Evolutionary conservation across 2,329 filamentous ascomycete genomes (phyloP).

Genomic region (Dothiorella sarmentorum): DNA sequence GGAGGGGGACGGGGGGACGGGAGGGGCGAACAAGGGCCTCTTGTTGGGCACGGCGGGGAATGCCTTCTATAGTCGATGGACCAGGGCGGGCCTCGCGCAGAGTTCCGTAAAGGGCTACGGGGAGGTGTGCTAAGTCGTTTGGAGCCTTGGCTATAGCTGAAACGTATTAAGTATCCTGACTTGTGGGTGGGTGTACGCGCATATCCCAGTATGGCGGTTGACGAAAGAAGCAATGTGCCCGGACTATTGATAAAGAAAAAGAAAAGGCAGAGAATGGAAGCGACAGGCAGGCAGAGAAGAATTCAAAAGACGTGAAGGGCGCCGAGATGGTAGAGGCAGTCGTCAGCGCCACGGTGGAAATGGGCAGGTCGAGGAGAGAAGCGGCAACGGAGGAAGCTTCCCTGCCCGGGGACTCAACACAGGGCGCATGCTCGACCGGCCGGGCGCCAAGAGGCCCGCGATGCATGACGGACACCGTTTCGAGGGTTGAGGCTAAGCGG

Average conservation of each 20-base stretch:
- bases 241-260: not conserved
- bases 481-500: not conserved
- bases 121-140: conserved; percentile 7
- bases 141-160: conserved; percentile 14
- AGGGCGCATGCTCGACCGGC: not conserved
- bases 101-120: conserved; percentile 6
- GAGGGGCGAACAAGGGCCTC: conserved; percentile 10
- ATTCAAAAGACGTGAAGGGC: not conserved
- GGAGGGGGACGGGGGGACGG: not conserved
- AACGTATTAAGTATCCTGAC: conserved; percentile 14
- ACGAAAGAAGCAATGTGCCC: conserved; percentile 2
- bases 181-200: conserved; percentile 9
- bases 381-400: not conserved
- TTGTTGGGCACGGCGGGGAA: not conserved
- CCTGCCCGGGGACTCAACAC: not conserved
- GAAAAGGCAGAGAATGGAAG: not conserved
- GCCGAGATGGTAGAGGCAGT: no score
- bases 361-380: no score
- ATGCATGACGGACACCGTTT: not conserved
- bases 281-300: not conserved
- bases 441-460: not conserved
- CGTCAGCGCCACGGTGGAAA: not conserved
- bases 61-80: conserved; percentile 15
- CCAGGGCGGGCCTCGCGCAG: conserved; percentile 4
- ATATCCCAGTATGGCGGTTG: not conserved